phyloP scores from a whole-genome alignment of 1,284 basidiomycete genomes.

The Austropuccinia psidii region DNA sequence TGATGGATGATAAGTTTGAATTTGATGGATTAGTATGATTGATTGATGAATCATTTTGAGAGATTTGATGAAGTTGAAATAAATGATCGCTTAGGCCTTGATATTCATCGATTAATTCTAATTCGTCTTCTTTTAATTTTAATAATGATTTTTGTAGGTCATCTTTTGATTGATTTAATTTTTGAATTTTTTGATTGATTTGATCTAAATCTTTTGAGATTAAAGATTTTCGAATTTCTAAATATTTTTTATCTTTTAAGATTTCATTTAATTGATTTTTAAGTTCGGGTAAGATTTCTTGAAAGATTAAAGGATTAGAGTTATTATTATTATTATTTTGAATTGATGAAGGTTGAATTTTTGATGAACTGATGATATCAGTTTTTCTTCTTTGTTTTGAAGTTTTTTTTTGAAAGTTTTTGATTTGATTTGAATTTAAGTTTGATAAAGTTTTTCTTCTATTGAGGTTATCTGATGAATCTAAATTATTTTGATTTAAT shows the following conservation, averaged over 20 bases:
- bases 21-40: constrained; percentile 3
- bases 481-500: neutral
- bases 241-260: constrained; percentile 74
- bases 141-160: constrained; percentile 76
- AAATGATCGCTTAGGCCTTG: constrained; percentile 77
- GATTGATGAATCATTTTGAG: constrained; percentile 33
- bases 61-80: constrained; percentile 52
- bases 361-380: constrained; percentile 38
- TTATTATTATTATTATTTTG: too few species aligned
- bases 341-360: constrained; percentile 17
- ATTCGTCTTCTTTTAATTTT: constrained; percentile 82
- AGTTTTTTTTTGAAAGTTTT: constrained; percentile 36
- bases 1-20: constrained; percentile 41
- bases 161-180: constrained; percentile 69
- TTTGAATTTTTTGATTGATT: constrained; percentile 77
- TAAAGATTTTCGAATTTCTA: constrained; percentile 73
- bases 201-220: constrained; percentile 76
- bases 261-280: constrained; percentile 74
- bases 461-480: constrained; percentile 42
- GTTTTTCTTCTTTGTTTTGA: constrained; percentile 38
- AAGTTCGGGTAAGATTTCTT: constrained; percentile 54
- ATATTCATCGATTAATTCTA: constrained; percentile 89
- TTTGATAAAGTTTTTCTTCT: constrained; percentile 59
- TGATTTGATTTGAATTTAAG: constrained; percentile 45
- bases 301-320: too few species aligned